These are phyloP conservation scores for Candida michaelii DNA, from an alignment of 805 yeast genomes.

Conservation along the genomic window DNA sequence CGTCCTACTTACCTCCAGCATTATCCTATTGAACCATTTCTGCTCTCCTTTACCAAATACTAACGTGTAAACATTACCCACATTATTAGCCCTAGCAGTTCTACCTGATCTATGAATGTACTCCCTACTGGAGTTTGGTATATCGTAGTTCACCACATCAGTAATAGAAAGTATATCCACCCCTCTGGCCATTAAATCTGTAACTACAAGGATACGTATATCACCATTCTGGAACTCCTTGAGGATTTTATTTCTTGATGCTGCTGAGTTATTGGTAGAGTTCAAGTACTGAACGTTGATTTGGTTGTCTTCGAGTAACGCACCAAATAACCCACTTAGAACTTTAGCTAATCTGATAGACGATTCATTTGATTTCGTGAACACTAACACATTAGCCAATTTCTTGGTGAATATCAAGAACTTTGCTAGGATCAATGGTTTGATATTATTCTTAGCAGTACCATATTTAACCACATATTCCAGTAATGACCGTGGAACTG, in stretches of 20 bases:
- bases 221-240: slow-evolving; percentile 57
- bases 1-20: slow-evolving; percentile 48
- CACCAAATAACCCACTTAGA: slow-evolving; percentile 26
- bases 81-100: slow-evolving; percentile 88
- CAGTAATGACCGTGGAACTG: slow-evolving; percentile 53
- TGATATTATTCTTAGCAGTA: slow-evolving; percentile 43
- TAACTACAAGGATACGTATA: slow-evolving; percentile 61
- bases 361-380: slow-evolving; percentile 80
- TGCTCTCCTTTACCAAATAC: slow-evolving; percentile 78
- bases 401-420: slow-evolving; percentile 42
- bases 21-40: slow-evolving; percentile 55
- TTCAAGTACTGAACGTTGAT: slow-evolving; percentile 48
- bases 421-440: slow-evolving; percentile 72
- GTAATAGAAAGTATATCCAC: slow-evolving; percentile 71
- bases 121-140: slow-evolving; percentile 85
- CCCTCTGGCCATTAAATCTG: slow-evolving; percentile 97
- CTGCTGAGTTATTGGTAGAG: slow-evolving; percentile 52
- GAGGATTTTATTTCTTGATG: slow-evolving; percentile 54
- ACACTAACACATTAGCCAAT: slow-evolving; percentile 50
- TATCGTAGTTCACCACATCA: slow-evolving; percentile 84
- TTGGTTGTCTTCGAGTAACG: too few species aligned
- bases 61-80: slow-evolving; percentile 73
- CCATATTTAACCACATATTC: slow-evolving; percentile 47
- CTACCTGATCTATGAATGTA: slow-evolving; percentile 96
- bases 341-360: slow-evolving; percentile 76